Conservation (phyloP, 2,329 filamentous ascomycete species). For the Aureobasidium sp. region DNA sequence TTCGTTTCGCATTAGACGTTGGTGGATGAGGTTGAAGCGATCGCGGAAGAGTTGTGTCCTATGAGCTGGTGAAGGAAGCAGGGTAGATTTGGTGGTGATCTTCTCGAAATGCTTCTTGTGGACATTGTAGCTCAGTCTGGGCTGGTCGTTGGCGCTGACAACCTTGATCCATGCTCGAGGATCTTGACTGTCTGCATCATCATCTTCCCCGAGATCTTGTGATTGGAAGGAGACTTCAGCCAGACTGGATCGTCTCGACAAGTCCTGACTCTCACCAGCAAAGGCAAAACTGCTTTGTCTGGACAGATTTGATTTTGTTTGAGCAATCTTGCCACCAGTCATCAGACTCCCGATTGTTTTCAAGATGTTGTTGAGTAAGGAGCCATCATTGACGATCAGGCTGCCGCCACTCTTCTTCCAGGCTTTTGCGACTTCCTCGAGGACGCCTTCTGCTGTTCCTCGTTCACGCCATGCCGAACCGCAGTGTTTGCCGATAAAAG, state of each 20-base stretch:
- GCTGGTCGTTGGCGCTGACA: conserved; percentile 76
- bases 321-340: conserved; percentile 66
- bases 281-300: conserved; percentile 58
- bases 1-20: conserved; percentile 88
- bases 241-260: not conserved
- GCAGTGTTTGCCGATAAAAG: conserved; percentile 87
- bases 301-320: conserved; percentile 44
- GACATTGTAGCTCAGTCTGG: conserved; percentile 65
- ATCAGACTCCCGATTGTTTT: conserved; percentile 80
- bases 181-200: conserved; percentile 55
- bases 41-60: conserved; percentile 84
- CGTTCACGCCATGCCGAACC: conserved; percentile 96
- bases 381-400: conserved; percentile 77
- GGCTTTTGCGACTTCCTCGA: conserved; percentile 81
- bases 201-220: conserved; percentile 48
- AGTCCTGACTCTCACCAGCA: conserved; percentile 29
- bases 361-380: conserved; percentile 68
- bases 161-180: conserved; percentile 77
- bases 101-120: conserved; percentile 85
- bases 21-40: conserved; percentile 84
- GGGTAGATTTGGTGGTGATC: conserved; percentile 30
- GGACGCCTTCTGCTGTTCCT: conserved; percentile 79
- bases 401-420: conserved; percentile 89
- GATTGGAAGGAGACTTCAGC: conserved; percentile 35
- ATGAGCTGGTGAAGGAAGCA: conserved; percentile 64